phyloP scores from a whole-genome alignment of 2,329 filamentous ascomycete species.

The Fusarium palustre region DNA sequence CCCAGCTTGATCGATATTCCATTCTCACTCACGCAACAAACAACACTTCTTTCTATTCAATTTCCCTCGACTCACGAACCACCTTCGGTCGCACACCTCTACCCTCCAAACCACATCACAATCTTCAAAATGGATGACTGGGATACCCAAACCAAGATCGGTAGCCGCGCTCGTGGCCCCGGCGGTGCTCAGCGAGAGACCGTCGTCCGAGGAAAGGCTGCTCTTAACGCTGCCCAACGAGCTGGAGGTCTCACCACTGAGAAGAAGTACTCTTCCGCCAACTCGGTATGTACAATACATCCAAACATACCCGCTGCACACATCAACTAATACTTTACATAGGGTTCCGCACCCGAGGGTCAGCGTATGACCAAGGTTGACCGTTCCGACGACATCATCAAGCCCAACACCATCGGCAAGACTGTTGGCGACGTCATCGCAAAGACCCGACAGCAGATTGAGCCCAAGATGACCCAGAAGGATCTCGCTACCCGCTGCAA shows the following conservation, averaged over 20 bases:
- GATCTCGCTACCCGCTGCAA: conserved; percentile 88
- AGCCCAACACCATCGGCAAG: conserved; percentile 89
- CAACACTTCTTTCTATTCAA: conserved; percentile 16
- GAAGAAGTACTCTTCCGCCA: conserved; percentile 87
- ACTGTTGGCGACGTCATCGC: conserved; percentile 86
- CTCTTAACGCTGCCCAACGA: conserved; percentile 90
- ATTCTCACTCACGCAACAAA: conserved; percentile 28
- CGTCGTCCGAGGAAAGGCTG: conserved; percentile 83
- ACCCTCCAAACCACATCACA: conserved; percentile 54
- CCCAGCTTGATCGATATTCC: conserved; percentile 39
- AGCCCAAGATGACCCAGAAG: conserved; percentile 97
- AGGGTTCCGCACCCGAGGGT: conserved; percentile 70
- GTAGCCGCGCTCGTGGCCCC: conserved; percentile 80
- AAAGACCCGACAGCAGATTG: conserved; percentile 80
- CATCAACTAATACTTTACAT: conserved; percentile 27
- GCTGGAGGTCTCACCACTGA: conserved; percentile 82
- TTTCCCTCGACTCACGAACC: background rate
- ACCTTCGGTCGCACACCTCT: conserved; percentile 4
- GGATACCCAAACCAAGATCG: conserved; percentile 92
- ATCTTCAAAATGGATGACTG: conserved; percentile 73
- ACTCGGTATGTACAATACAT: conserved; percentile 60
- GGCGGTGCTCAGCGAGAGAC: conserved; percentile 80
- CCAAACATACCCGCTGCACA: background rate
- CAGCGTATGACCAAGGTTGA: conserved; percentile 98
- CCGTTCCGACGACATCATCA: conserved; percentile 96